phyloP scores from a whole-genome alignment of 805 yeast species.

The Starmerella scarabaei region DNA sequence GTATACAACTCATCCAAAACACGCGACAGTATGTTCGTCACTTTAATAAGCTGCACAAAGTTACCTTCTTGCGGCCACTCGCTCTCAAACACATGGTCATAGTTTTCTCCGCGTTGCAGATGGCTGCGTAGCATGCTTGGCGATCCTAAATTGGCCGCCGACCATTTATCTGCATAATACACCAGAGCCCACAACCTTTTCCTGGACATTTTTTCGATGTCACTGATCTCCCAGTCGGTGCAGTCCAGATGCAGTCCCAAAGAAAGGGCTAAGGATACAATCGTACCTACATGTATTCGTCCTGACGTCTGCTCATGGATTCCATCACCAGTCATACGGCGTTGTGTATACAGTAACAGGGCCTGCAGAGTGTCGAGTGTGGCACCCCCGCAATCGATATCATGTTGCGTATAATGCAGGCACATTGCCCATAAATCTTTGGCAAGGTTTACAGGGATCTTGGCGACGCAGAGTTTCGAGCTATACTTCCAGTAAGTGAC shows the following conservation, averaged over 20 bases:
- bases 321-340: constrained; percentile 24
- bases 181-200: constrained; percentile 27
- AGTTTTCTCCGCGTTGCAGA: not conserved
- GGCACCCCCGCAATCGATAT: constrained; percentile 22
- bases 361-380: constrained; percentile 26
- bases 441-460: constrained; percentile 23
- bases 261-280: constrained; percentile 24
- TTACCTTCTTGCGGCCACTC: constrained; percentile 22
- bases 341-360: constrained; percentile 24
- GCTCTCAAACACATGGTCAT: constrained; percentile 6
- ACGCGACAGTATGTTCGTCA: constrained; percentile 23
- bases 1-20: constrained; percentile 21
- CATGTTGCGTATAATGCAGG: constrained; percentile 23
- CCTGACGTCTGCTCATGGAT: constrained; percentile 23
- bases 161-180: constrained; percentile 30
- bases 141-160: constrained; percentile 25
- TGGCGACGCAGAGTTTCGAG: constrained; percentile 23
- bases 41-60: constrained; percentile 22
- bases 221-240: constrained; percentile 26
- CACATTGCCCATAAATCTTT: constrained; percentile 23
- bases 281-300: constrained; percentile 22
- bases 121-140: constrained; percentile 20
- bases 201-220: constrained; percentile 25
- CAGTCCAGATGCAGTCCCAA: constrained; percentile 29
- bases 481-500: constrained; percentile 29